Conservation (phyloP, 495 filamentous ascomycete genomes). For the Clavariopsis aquatica region DNA sequence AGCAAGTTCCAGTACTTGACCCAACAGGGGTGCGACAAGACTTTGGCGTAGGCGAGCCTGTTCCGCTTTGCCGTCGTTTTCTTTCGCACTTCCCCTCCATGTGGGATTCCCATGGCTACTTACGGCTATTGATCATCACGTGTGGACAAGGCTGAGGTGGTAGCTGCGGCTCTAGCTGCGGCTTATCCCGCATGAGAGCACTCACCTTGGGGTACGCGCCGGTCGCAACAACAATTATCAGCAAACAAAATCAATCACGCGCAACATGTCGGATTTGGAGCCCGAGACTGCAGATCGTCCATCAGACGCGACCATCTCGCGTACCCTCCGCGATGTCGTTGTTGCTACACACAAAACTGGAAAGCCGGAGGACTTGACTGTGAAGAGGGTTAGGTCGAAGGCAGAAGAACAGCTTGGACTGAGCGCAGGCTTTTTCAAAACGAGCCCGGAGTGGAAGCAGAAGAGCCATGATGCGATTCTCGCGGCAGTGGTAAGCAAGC, state of each 20-base stretch:
- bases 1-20: background rate
- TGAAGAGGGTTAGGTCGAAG: constrained; percentile 69
- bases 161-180: constrained; percentile 1
- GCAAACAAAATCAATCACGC: constrained; percentile 19
- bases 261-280: constrained; percentile 39
- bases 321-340: constrained; percentile 62
- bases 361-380: constrained; percentile 66
- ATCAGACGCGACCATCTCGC: constrained; percentile 46
- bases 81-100: no score
- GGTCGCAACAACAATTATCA: constrained; percentile 1
- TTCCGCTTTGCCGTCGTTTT: background rate
- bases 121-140: background rate
- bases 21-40: background rate
- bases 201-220: constrained; percentile 1
- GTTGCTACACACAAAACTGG: constrained; percentile 57
- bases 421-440: constrained; percentile 68
- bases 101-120: background rate
- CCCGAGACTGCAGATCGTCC: constrained; percentile 33
- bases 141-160: background rate
- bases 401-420: constrained; percentile 68
- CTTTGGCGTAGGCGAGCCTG: background rate
- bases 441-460: constrained; percentile 68
- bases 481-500: constrained; percentile 63
- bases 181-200: background rate
- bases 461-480: constrained; percentile 74